Evolutionary conservation across 2,329 filamentous ascomycete genomes (phyloP), one percentile per base, ranked within the genome.

Genomic region (Alternaria sp.): DNA sequence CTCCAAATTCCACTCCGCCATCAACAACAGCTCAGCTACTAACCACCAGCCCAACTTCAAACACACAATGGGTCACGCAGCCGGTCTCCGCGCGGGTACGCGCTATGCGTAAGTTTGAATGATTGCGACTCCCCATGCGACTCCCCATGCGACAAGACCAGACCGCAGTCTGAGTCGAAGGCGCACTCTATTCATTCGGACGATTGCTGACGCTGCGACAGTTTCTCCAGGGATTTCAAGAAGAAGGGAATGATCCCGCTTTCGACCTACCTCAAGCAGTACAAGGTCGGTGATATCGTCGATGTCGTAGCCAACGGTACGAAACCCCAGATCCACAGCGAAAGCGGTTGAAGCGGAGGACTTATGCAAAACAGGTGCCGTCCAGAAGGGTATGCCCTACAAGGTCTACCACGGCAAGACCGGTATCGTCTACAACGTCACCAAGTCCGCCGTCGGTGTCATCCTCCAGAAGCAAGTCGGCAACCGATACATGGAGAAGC

Each of bases 401-500:
- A 97, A 97, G 90, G 92, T 97, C 87, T 97, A 97, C 91, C 94
- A 98, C 89, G 96, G 95, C 82, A 98, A 98, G 92, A 81, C 79
- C 58, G 94, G 94, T 82, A 92, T 97, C 80, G 87, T 97, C 86
- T 97, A 97, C 92, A 99, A 99, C 89, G 96, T 99, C 80, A 96
- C 95, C 86, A 97, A 97, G 90, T 92, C 89, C 79, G 92, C 96
- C 74, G 94, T 99, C 83, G 96, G 96, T 81, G 92, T 99, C 85
- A 97, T 99, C 87, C 92, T 99, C 87, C 77, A 78, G 92, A 97
- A 97, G 90, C 93, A 96, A 85, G 96, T 99, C 84, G 94, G 94
- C 87, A 96, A 98, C 91, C 92, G 95, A 82, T 99, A 97, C 90
- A 89, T 99, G 84, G 96, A 99, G 92, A 99, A 99, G 94, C 95